phyloP scores from a whole-genome alignment of 2,329 filamentous ascomycete genomes.

The Drechslerella dactyloides region DNA sequence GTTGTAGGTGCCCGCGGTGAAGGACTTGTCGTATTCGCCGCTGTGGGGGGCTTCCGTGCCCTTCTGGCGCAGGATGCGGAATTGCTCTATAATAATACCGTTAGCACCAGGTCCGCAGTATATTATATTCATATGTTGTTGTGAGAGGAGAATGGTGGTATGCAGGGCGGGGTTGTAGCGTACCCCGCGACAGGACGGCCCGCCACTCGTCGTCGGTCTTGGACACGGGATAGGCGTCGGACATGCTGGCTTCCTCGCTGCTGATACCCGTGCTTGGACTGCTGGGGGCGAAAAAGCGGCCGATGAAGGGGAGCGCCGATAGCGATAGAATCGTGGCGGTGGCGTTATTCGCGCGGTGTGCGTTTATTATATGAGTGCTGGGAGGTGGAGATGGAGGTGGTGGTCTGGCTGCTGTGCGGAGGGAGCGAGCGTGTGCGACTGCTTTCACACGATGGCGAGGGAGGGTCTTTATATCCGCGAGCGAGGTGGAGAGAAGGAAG shows the following conservation, averaged over 20 bases:
- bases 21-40: conserved; percentile 87
- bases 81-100: conserved; percentile 76
- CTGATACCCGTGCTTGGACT: conserved; percentile 16
- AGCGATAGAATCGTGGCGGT: conserved; percentile 31
- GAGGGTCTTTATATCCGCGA: too few relatives aligned
- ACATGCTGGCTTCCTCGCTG: conserved; percentile 58
- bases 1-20: conserved; percentile 78
- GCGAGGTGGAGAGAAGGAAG: neutral
- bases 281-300: conserved; percentile 32
- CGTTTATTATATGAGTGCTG: neutral
- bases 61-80: conserved; percentile 88
- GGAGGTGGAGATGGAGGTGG: neutral
- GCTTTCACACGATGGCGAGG: neutral
- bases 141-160: neutral
- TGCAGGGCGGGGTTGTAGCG: neutral
- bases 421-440: too few relatives aligned
- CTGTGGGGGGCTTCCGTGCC: conserved; percentile 83
- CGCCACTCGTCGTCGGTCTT: conserved; percentile 86
- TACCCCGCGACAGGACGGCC: conserved; percentile 76
- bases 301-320: conserved; percentile 28
- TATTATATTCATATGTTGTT: neutral
- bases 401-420: neutral
- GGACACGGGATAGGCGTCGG: conserved; percentile 77
- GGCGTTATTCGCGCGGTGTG: neutral
- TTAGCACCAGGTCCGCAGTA: neutral